These are phyloP conservation scores for Chalciporus pseudorubinellus DNA, from an alignment of 768 basidiomycete genomes.

Conservation along the genomic window DNA sequence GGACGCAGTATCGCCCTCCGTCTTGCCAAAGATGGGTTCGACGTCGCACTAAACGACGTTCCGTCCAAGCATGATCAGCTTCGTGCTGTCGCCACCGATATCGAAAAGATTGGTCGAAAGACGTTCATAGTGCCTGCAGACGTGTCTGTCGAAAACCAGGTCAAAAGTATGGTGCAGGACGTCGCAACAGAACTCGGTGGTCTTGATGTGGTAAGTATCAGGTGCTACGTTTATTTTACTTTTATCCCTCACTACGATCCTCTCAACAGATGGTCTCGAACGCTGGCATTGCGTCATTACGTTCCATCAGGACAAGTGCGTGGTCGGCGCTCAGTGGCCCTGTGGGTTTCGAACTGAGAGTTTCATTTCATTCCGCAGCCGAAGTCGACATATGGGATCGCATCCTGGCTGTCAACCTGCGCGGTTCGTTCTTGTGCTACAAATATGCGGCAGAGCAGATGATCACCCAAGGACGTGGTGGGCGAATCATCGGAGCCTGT, in stretches of 20 bases:
- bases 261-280: constrained; percentile 27
- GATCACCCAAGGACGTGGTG: constrained; percentile 50
- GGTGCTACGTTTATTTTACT: neutral
- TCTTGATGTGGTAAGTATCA: constrained; percentile 44
- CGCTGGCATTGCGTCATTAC: constrained; percentile 10
- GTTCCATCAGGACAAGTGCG: constrained; percentile 5
- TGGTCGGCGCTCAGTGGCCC: neutral
- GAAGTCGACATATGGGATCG: constrained; percentile 40
- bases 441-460: constrained; percentile 63
- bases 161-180: constrained; percentile 38
- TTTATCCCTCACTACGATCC: neutral
- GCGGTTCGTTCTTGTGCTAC: constrained; percentile 60
- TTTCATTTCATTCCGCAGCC: constrained; percentile 19
- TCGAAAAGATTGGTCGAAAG: constrained; percentile 29
- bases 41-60: constrained; percentile 32
- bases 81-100: constrained; percentile 25
- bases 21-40: constrained; percentile 34
- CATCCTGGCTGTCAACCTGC: constrained; percentile 49
- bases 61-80: constrained; percentile 29
- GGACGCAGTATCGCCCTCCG: constrained; percentile 32
- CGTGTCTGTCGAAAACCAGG: constrained; percentile 41
- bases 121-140: constrained; percentile 35
- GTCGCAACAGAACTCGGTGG: constrained; percentile 36
- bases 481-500: constrained; percentile 50
- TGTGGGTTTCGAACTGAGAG: neutral